Evolutionary conservation across 139 green algal species (phyloP).

Genomic region (Gonium pectorale): DNA sequence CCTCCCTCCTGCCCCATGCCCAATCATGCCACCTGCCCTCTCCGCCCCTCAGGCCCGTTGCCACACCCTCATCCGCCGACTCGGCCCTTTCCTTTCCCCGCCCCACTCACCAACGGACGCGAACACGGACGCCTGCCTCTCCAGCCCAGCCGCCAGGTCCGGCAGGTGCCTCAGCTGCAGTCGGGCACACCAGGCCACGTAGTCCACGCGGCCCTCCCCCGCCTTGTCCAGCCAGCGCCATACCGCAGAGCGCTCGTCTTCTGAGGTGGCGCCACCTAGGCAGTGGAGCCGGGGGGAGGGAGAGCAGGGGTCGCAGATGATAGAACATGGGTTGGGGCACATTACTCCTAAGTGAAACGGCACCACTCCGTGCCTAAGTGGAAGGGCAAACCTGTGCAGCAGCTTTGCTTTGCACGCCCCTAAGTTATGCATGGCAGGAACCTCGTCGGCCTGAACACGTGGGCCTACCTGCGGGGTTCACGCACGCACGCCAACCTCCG

Average conservation of each 20-base stretch:
- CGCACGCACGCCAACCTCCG: too few relatives aligned
- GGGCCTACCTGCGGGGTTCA: too few relatives aligned
- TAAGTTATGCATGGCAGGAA: too few relatives aligned
- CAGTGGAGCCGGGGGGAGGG: background rate
- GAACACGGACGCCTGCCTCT: background rate
- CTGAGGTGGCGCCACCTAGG: background rate
- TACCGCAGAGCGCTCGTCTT: background rate
- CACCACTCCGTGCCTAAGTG: too few relatives aligned
- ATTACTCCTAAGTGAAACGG: too few relatives aligned
- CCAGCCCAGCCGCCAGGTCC: conserved; percentile 1
- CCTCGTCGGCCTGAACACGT: too few relatives aligned
- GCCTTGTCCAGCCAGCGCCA: conserved; percentile 13
- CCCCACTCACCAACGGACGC: background rate
- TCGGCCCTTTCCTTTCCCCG: background rate
- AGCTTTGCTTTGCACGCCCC: too few relatives aligned
- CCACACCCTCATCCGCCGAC: too few relatives aligned
- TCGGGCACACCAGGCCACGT: conserved; percentile 62
- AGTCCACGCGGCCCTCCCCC: conserved; percentile 65
- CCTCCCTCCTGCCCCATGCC: too few relatives aligned
- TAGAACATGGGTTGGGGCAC: background rate
- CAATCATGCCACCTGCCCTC: too few relatives aligned
- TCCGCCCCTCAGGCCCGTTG: too few relatives aligned
- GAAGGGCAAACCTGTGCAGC: too few relatives aligned
- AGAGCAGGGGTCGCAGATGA: background rate
- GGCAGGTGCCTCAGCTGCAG: conserved; percentile 45